A percentile compares a stretch with the other conserved stretches of the same genome.
Evolutionary conservation across 345 rosid genomes (phyloP).

Genomic region (Nasturtium officinale): DNA sequence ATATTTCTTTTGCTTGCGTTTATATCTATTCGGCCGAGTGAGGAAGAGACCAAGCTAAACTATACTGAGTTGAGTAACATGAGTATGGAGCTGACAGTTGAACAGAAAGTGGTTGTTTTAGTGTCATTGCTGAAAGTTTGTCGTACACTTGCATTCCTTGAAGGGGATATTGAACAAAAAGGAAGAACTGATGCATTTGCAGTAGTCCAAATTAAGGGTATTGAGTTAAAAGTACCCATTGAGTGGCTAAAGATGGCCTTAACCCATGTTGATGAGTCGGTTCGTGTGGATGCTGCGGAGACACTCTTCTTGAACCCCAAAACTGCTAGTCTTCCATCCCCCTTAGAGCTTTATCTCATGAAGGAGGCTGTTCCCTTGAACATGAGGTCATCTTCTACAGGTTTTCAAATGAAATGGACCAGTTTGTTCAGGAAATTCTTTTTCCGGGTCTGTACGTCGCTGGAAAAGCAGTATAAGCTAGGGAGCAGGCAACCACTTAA

Average conservation of each 20-base stretch:
- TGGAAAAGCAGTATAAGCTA: conserved; percentile 89
- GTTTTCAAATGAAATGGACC: conserved; percentile 98
- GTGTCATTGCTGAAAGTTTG: conserved; percentile 86
- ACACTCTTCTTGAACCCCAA: conserved; percentile 90
- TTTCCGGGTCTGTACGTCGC: conserved; percentile 80
- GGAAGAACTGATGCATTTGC: conserved; percentile 52
- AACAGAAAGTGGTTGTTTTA: conserved; percentile 78
- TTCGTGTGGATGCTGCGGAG: conserved; percentile 97
- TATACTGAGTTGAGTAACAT: conserved; percentile 45
- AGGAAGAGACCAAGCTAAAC: conserved; percentile 49
- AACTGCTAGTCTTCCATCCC: conserved; percentile 82
- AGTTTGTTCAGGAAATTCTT: conserved; percentile 92
- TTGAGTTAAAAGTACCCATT: conserved; percentile 66
- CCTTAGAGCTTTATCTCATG: conserved; percentile 76
- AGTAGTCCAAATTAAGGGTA: conserved; percentile 65
- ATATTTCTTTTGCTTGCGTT: conserved; percentile 83
- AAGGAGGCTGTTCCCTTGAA: conserved; percentile 85
- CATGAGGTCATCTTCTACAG: conserved; percentile 92
- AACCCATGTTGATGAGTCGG: conserved; percentile 85
- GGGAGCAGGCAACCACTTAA: conserved; percentile 66
- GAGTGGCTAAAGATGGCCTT: conserved; percentile 87
- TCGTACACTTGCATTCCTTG: conserved; percentile 84
- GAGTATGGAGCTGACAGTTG: conserved; percentile 55
- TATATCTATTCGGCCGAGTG: conserved; percentile 60
- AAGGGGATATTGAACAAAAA: conserved; percentile 78